Evolutionary conservation across 2,329 filamentous ascomycete genomes (phyloP), one percentile per base, ranked within the genome.

Genomic region (Lojkania enalia): DNA sequence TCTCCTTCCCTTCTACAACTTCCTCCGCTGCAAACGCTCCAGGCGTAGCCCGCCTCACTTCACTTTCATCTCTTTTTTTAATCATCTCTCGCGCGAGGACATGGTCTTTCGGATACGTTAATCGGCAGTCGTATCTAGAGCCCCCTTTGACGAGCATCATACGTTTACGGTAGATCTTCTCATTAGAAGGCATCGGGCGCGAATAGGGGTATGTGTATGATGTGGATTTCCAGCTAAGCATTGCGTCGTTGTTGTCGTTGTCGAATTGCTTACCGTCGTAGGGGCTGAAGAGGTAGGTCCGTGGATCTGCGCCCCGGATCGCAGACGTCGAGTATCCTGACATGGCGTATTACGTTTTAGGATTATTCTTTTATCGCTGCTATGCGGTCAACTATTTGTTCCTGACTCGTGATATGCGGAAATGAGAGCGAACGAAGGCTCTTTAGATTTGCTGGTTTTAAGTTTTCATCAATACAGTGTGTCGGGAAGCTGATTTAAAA

Each of bases 201-300:
- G n/a, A n/a, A n/a, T n/a, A n/a, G n/a, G 7, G 23, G n/a, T 9
- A 27, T 7, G n/a, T 27, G 23, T 27, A 27, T 7, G 7, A 7
- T 7, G n/a, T 7, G n/a, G n/a, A n/a, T n/a, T 27, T 27, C 9
- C 7, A 33, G n/a, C n/a, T n/a, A n/a, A n/a, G n/a, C n/a, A n/a
- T n/a, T 33, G 9, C 9, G 9, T 9, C 15, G 7, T 33, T 9
- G 9, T 33, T 15, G 7, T 9, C 9, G 9, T 33, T 7, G 15
- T 9, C 30, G 30, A 12, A 33, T 16, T 33, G 30, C 33, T 36
- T 36, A 11, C 33, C 33, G 19, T 21, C 18, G 33, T 36, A 36
- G 5, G 33, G 33, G 9, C 5, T 5, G 5, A 11, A 5, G 33
- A 7, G 12, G 14, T 20, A 36, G 15, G 9, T 36, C 16, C 14